Base-by-base conservation (phyloP, 78 protist genomes). In the Dictyostelium citrinum region DNA sequence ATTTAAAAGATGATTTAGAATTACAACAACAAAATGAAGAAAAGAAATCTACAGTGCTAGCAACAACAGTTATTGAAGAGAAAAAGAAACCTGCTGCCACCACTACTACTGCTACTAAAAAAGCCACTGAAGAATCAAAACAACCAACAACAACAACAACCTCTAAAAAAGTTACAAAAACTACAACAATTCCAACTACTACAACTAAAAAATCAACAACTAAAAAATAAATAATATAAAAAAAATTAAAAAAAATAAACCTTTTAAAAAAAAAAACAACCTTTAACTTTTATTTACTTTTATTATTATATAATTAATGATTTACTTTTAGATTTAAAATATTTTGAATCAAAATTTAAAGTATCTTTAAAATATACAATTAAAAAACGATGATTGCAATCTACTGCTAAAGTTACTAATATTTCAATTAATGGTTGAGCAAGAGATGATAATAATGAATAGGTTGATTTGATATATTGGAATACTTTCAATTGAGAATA, bases 1-100 rank as follows among this genome's bases (percentile, higher is more conserved):
- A 77, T 49, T 77, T 77, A 77, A 77, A 77, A 11, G 81, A 75
- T 75, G 77, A 70, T 29, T 33, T 70, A 27, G 77, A 70, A 70
- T 70, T 70, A 70, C 77, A 67, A 67, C 37, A 67, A 67, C 75
- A 70, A 27, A 55, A 55, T 55, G 64, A 55, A 5, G 64, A 55
- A 55, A 70, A 70, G 33, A 31, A 70, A 70, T 16, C 76, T 29
- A 27, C 71, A 3, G 10, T 4, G 4, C 20, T 33, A 1, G n/a
- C 70, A 20, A 17, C 24, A 60, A 60, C 22, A 61, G n/a, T n/a
- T n/a, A 43, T 67, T 17, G 77, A 31, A 31, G 77, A 70, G 16
- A 33, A 27, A 17, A 33, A 70, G 22, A 31, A 29, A 27, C 24
- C 39, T 14, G 45, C 27, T 33, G 45, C 39, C 20, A 2, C 39